phyloP scores from a whole-genome alignment of 2,329 filamentous ascomycete species.

The Ophiosphaerella korrae region DNA sequence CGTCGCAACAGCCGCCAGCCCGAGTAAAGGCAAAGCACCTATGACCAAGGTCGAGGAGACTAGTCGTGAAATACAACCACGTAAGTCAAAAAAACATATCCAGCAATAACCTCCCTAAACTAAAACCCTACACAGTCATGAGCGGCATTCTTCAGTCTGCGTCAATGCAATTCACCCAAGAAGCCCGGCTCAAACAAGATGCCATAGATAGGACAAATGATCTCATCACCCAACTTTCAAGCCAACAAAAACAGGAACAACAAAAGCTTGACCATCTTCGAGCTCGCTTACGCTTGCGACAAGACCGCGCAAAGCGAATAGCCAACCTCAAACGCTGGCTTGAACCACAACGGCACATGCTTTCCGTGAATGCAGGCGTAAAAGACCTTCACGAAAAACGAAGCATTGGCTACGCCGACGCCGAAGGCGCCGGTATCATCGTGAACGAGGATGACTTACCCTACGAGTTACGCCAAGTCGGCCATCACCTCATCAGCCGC shows the following conservation, averaged over 20 bases:
- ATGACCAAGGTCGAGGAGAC: conserved; percentile 67
- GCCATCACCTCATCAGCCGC: conserved; percentile 34
- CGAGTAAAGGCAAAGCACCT: conserved; percentile 46
- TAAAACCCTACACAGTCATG: conserved; percentile 61
- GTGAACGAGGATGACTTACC: conserved; percentile 37
- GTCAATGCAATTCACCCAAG: conserved; percentile 76
- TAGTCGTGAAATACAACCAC: conserved; percentile 77
- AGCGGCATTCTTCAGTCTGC: conserved; percentile 81
- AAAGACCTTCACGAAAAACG: conserved; percentile 50
- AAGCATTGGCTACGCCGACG: conserved; percentile 56
- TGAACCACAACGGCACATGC: conserved; percentile 68
- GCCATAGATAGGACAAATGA: conserved; percentile 81
- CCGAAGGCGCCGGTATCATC: conserved; percentile 38
- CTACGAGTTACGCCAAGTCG: conserved; percentile 32
- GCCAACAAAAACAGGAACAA: conserved; percentile 77
- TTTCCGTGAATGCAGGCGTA: conserved; percentile 50
- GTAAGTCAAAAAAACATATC: conserved; percentile 58
- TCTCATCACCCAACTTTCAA: conserved; percentile 79
- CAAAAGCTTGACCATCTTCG: conserved; percentile 74
- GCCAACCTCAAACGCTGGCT: conserved; percentile 76
- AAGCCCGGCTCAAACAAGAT: conserved; percentile 82
- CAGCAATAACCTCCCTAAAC: background rate
- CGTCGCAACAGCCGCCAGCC: conserved; percentile 33
- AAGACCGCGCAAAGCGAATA: conserved; percentile 71
- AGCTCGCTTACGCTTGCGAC: conserved; percentile 66